A percentile compares a stretch with the other conserved stretches of the same genome.
These are phyloP conservation scores for Carallia brachiata DNA, from an alignment of 345 rosid species.

Conservation along the genomic window DNA sequence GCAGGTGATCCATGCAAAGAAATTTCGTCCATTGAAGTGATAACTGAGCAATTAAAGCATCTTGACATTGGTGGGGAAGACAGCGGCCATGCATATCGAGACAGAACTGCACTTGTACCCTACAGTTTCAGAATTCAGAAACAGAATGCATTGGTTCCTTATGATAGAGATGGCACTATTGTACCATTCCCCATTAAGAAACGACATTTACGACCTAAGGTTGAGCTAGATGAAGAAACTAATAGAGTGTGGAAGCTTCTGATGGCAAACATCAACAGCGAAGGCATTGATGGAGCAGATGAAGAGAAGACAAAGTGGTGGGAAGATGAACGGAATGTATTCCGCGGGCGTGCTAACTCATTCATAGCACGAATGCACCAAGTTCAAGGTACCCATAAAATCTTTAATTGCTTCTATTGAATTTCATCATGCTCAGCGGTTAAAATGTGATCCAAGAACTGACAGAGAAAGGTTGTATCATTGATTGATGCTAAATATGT, in stretches of 20 bases:
- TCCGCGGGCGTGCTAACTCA: constrained; percentile 22
- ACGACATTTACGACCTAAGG: constrained; percentile 22
- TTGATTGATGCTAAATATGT: neutral
- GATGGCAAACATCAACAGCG: constrained; percentile 22
- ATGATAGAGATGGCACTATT: constrained; percentile 15
- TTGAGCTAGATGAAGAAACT: constrained; percentile 32
- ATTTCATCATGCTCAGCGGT: neutral
- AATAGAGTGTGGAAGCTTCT: constrained; percentile 29
- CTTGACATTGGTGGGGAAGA: constrained; percentile 19
- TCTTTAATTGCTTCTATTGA: constrained; percentile 11
- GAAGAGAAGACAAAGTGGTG: constrained; percentile 29
- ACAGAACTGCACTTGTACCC: constrained; percentile 56
- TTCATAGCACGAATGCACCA: constrained; percentile 36
- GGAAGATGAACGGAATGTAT: constrained; percentile 26
- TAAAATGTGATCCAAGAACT: neutral
- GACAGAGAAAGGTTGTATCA: neutral
- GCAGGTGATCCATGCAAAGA: constrained; percentile 25
- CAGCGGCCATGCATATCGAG: constrained; percentile 13
- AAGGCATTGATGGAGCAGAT: constrained; percentile 34
- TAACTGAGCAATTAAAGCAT: constrained; percentile 14
- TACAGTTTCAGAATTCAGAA: constrained; percentile 16
- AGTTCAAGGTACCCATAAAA: constrained; percentile 26
- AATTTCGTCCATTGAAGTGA: constrained; percentile 3
- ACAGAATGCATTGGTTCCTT: constrained; percentile 17
- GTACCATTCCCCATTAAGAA: constrained; percentile 20